phyloP scores from a whole-genome alignment of 2,329 filamentous ascomycete genomes.

The Aspergillus sp. region DNA sequence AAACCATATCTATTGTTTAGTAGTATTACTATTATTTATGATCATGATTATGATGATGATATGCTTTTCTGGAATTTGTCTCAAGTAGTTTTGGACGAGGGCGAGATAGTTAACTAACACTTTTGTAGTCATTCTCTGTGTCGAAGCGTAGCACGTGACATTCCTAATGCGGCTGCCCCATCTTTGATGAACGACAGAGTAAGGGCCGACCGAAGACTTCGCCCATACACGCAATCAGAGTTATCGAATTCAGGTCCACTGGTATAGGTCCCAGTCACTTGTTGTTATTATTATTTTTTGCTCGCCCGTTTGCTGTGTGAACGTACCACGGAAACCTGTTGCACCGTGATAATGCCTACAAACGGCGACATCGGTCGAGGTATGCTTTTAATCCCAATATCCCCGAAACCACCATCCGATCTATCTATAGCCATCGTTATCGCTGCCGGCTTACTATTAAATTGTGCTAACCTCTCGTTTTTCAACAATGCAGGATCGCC shows the following conservation, averaged over 20 bases:
- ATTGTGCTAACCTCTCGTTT: not conserved
- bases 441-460: not conserved
- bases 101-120: no score
- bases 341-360: constrained; percentile 30
- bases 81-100: not conserved
- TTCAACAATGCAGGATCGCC: constrained; percentile 21
- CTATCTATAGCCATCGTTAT: not conserved
- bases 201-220: not conserved
- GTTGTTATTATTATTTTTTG: not conserved
- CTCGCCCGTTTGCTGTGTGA: not conserved
- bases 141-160: constrained; percentile 16
- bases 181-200: constrained; percentile 3
- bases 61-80: not conserved
- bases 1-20: constrained; percentile 16
- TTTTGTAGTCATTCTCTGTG: not conserved
- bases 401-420: not conserved
- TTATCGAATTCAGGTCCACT: not conserved
- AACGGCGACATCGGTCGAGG: constrained; percentile 37
- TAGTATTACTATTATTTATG: constrained; percentile 13
- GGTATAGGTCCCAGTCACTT: not conserved
- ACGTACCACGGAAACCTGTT: not conserved
- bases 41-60: constrained; percentile 9
- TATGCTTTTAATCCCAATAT: constrained; percentile 20
- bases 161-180: constrained; percentile 10
- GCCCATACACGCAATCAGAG: not conserved